Evolutionary conservation across 495 filamentous ascomycete genomes (phyloP).

Genomic region (Schizothecium vesticola): DNA sequence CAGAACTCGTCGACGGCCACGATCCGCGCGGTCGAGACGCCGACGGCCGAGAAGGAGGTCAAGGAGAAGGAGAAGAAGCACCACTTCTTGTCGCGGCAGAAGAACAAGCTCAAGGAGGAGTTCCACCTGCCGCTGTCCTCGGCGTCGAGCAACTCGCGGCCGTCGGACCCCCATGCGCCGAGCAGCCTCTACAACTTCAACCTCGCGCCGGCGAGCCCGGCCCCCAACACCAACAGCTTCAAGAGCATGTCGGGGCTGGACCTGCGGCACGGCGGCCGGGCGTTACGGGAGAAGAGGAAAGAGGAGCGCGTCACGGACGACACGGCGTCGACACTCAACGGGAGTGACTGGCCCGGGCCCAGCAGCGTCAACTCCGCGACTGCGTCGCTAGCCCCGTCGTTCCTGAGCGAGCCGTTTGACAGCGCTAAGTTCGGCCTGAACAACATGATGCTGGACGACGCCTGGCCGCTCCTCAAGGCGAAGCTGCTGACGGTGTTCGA

Average conservation of each 20-base stretch:
- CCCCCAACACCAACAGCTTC: slow-evolving; percentile 64
- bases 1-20: slow-evolving; percentile 82
- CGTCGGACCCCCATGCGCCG: slow-evolving; percentile 77
- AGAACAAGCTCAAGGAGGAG: slow-evolving; percentile 81
- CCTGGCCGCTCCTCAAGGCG: slow-evolving; percentile 90
- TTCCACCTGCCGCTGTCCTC: slow-evolving; percentile 81
- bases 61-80: slow-evolving; percentile 68
- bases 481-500: slow-evolving; percentile 90
- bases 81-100: slow-evolving; percentile 86
- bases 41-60: slow-evolving; percentile 28
- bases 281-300: slow-evolving; percentile 83
- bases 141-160: slow-evolving; percentile 81
- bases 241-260: slow-evolving; percentile 69
- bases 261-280: slow-evolving; percentile 76
- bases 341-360: slow-evolving; percentile 49
- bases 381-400: slow-evolving; percentile 22
- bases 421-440: slow-evolving; percentile 60
- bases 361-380: slow-evolving; percentile 44
- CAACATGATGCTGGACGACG: slow-evolving; percentile 83
- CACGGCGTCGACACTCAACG: slow-evolving; percentile 30
- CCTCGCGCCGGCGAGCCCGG: slow-evolving; percentile 58
- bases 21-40: slow-evolving; percentile 49
- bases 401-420: slow-evolving; percentile 45
- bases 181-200: slow-evolving; percentile 72
- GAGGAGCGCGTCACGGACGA: slow-evolving; percentile 59